Conservation (phyloP, 352 stramenopile species). For the Plasmopara viticola region DNA sequence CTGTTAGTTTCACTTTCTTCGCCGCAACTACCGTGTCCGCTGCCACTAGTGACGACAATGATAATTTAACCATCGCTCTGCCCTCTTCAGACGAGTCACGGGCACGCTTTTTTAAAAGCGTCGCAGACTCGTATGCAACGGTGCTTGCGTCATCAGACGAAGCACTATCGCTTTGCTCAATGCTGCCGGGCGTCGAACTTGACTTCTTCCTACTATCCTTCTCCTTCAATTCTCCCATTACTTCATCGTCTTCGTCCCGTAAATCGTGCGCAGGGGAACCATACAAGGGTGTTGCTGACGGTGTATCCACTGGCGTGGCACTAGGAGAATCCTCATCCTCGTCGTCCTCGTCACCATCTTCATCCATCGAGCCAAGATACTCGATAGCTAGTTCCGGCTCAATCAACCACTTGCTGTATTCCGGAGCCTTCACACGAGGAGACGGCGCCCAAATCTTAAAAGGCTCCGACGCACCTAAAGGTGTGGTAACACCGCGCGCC, state of each 20-base stretch:
- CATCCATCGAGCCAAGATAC: slow-evolving; percentile 78
- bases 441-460: slow-evolving; percentile 83
- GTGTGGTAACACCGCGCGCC: slow-evolving; percentile 34
- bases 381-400: slow-evolving; percentile 70
- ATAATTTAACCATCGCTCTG: slow-evolving; percentile 11
- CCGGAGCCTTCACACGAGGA: slow-evolving; percentile 57
- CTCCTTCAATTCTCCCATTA: slow-evolving; percentile 30
- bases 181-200: slow-evolving; percentile 27
- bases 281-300: slow-evolving; percentile 61
- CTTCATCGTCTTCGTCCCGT: slow-evolving; percentile 38
- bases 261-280: slow-evolving; percentile 46
- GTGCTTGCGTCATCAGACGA: slow-evolving; percentile 35
- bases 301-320: slow-evolving; percentile 60
- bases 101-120: slow-evolving; percentile 50
- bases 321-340: slow-evolving; percentile 67
- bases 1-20: slow-evolving; percentile 30
- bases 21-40: slow-evolving; percentile 11
- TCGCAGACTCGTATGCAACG: slow-evolving; percentile 27
- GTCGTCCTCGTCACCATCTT: slow-evolving; percentile 60
- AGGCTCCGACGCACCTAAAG: slow-evolving; percentile 28
- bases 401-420: slow-evolving; percentile 79
- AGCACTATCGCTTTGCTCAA: slow-evolving; percentile 44
- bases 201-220: slow-evolving; percentile 33
- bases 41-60: slow-evolving; percentile 5
- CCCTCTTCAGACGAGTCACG: slow-evolving; percentile 26